Evolutionary conservation across 768 basidiomycete genomes (phyloP).

Genomic region (Rhodotorula toruloides): DNA sequence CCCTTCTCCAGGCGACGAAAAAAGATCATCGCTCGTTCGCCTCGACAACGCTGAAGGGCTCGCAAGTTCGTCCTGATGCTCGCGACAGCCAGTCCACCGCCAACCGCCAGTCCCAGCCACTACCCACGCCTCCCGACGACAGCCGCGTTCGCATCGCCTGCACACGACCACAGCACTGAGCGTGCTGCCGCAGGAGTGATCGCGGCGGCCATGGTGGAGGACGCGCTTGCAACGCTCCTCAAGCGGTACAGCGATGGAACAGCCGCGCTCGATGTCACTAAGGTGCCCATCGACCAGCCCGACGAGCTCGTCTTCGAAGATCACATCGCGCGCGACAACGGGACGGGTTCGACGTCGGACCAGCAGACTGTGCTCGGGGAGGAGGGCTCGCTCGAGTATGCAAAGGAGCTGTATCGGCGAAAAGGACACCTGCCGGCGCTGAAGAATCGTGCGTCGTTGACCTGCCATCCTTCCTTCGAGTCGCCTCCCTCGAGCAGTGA

Average conservation of each 20-base stretch:
- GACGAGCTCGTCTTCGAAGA: neutral
- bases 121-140: too few relatives aligned
- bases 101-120: too few relatives aligned
- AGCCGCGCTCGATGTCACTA: neutral
- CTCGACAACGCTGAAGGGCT: too few relatives aligned
- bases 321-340: neutral
- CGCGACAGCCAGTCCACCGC: too few relatives aligned
- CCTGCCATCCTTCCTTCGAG: neutral
- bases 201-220: neutral
- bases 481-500: fast-evolving
- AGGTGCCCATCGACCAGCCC: neutral
- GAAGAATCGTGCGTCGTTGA: neutral
- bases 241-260: neutral
- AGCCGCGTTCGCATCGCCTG: too few relatives aligned
- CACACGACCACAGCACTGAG: too few relatives aligned
- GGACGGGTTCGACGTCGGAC: neutral
- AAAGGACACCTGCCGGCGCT: neutral
- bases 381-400: neutral
- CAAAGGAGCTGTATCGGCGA: neutral
- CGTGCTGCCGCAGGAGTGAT: too few relatives aligned
- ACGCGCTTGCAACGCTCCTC: neutral
- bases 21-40: too few relatives aligned
- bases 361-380: neutral
- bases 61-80: too few relatives aligned
- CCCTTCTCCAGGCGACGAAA: too few relatives aligned